Conservation (phyloP, 108 stramenopile genomes). For the Craspedostauros australis region DNA sequence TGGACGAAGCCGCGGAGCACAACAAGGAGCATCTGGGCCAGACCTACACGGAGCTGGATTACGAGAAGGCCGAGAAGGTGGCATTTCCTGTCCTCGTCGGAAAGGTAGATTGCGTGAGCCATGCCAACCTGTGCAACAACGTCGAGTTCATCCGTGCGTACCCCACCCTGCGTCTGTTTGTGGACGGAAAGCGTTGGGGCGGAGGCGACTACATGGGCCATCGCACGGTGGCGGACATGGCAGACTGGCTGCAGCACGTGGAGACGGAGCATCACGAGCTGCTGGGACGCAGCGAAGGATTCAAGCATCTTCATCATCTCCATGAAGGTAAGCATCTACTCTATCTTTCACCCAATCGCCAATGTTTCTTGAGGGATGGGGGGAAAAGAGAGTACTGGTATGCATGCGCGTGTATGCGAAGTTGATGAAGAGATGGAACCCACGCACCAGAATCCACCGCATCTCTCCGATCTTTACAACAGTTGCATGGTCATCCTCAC, state of each 20-base stretch:
- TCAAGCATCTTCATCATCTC: constrained; percentile 11
- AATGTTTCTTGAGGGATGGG: no score
- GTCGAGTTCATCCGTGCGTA: constrained; percentile 77
- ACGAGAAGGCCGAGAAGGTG: constrained; percentile 58
- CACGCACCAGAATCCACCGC: no score
- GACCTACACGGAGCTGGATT: constrained; percentile 61
- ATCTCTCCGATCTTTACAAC: no score
- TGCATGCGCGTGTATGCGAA: no score
- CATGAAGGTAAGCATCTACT: constrained; percentile 32
- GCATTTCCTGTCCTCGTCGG: constrained; percentile 73
- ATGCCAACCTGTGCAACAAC: constrained; percentile 59
- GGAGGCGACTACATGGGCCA: constrained; percentile 75
- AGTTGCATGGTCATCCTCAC: no score
- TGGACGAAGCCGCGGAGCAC: constrained; percentile 51
- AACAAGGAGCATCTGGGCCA: constrained; percentile 26
- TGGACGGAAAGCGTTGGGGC: constrained; percentile 40
- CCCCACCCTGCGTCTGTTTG: constrained; percentile 88
- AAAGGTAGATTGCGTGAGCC: constrained; percentile 88
- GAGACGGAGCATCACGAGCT: constrained; percentile 52
- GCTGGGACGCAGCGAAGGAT: constrained; percentile 5
- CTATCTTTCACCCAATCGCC: no score
- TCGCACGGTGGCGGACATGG: constrained; percentile 75
- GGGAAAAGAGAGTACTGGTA: no score
- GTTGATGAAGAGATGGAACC: no score
- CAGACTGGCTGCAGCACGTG: constrained; percentile 53